Conservation (phyloP, 345 rosid species). For the Trapa incisa region DNA sequence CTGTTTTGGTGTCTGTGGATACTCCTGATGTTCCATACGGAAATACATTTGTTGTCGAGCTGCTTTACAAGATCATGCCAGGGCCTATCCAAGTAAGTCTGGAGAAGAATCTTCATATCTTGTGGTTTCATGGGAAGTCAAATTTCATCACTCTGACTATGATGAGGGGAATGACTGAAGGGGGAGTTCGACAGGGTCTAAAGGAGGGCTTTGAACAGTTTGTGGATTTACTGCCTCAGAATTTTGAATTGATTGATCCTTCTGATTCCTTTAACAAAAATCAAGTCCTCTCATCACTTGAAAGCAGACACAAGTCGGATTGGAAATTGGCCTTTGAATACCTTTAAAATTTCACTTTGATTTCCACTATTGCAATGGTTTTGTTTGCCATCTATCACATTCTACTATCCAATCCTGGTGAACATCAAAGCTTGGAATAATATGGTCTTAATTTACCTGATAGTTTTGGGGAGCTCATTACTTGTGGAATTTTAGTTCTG, state of each 20-base stretch:
- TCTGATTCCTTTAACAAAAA: conserved; percentile 29
- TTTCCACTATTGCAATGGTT: conserved; percentile 42
- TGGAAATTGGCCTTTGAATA: conserved; percentile 46
- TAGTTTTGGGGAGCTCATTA: conserved; percentile 71
- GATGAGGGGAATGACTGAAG: conserved; percentile 84
- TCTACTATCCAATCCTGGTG: conserved; percentile 33
- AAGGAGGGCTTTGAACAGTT: conserved; percentile 66
- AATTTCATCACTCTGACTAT: conserved; percentile 49
- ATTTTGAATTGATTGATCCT: conserved; percentile 30
- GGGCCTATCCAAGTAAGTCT: conserved; percentile 30
- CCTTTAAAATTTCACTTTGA: conserved; percentile 54
- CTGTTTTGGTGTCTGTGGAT: conserved; percentile 35
- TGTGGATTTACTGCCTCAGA: conserved; percentile 38
- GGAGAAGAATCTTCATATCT: conserved; percentile 52
- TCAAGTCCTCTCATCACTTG: conserved; percentile 46
- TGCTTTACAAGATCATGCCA: conserved; percentile 69
- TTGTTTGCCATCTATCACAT: conserved; percentile 50
- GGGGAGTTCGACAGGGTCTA: conserved; percentile 72
- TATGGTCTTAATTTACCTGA: conserved; percentile 75
- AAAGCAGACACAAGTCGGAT: conserved; percentile 51
- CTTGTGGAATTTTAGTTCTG: conserved; percentile 40
- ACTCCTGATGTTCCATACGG: conserved; percentile 90
- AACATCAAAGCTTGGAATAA: conserved; percentile 58
- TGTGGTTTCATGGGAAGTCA: conserved; percentile 61
- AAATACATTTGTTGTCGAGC: conserved; percentile 41